phyloP scores from a whole-genome alignment of 345 rosid genomes.

The Brassica cretica region DNA sequence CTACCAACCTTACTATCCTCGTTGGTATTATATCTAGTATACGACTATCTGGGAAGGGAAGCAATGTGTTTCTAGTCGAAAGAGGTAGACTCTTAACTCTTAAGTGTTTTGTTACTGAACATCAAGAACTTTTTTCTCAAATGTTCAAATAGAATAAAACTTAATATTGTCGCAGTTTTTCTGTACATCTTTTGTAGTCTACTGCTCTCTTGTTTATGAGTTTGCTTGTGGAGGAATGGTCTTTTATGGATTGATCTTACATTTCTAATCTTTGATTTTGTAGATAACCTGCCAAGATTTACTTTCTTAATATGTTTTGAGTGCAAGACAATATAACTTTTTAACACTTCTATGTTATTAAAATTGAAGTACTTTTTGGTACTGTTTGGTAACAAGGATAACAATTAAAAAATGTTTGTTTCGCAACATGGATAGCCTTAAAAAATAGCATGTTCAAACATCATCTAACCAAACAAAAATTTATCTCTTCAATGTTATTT shows the following conservation, averaged over 20 bases:
- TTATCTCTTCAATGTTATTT: no score
- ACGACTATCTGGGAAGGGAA: background rate
- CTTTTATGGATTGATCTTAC: slow-evolving; percentile 3
- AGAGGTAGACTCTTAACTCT: background rate
- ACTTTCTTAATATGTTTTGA: background rate
- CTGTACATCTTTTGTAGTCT: slow-evolving; percentile 2
- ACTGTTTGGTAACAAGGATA: no score
- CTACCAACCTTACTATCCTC: slow-evolving; percentile 51
- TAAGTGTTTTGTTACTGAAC: background rate
- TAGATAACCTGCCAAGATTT: slow-evolving; percentile 7
- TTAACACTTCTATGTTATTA: no score
- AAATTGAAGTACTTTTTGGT: no score
- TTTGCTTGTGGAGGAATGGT: slow-evolving; percentile 6
- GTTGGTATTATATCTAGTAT: background rate
- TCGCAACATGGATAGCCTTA: no score
- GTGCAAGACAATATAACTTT: no score
- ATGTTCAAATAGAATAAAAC: background rate
- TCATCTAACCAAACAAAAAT: no score
- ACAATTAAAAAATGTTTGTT: no score
- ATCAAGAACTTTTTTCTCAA: background rate
- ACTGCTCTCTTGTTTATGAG: background rate
- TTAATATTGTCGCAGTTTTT: background rate
- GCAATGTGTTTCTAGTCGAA: background rate
- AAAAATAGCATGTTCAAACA: no score
- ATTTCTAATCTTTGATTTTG: background rate